phyloP scores from a whole-genome alignment of 2,329 filamentous ascomycete species.

The Calonectria pteridis region DNA sequence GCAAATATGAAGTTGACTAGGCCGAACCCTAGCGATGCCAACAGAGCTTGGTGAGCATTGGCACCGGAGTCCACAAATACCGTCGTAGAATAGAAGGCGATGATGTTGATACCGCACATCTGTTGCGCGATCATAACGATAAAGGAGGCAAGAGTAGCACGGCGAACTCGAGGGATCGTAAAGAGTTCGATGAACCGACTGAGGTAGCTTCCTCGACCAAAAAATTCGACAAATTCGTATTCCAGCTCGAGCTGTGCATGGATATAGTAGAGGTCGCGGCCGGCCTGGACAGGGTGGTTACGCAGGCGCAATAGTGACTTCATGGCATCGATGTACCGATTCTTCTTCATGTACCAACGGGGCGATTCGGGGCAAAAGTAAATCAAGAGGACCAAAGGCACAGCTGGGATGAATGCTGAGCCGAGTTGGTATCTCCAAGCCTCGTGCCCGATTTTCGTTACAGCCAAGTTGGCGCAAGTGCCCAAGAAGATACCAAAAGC shows the following conservation, averaged over 20 bases:
- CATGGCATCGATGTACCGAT: constrained; percentile 71
- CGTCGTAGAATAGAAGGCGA: constrained; percentile 80
- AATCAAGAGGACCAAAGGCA: constrained; percentile 69
- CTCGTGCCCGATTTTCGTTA: constrained; percentile 47
- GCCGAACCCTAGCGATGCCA: constrained; percentile 70
- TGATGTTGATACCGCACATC: constrained; percentile 79
- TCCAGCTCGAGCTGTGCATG: constrained; percentile 75
- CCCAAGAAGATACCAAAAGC: constrained; percentile 73
- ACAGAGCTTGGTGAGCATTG: constrained; percentile 65
- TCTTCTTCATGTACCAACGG: constrained; percentile 76
- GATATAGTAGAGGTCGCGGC: constrained; percentile 73
- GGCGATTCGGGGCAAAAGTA: constrained; percentile 77
- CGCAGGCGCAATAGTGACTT: constrained; percentile 65
- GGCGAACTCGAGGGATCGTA: constrained; percentile 75
- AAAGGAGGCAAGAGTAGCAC: constrained; percentile 81
- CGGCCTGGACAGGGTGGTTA: constrained; percentile 68
- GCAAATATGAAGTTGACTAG: constrained; percentile 70
- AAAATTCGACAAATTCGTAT: constrained; percentile 60
- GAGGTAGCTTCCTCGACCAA: constrained; percentile 67
- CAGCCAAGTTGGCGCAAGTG: constrained; percentile 70
- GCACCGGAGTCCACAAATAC: constrained; percentile 71
- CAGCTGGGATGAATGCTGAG: constrained; percentile 71
- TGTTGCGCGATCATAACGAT: constrained; percentile 85
- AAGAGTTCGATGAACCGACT: constrained; percentile 75
- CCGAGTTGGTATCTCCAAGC: constrained; percentile 75